phyloP scores from a whole-genome alignment of 2,329 filamentous ascomycete genomes.

The Myriosclerotinia scirpicola region DNA sequence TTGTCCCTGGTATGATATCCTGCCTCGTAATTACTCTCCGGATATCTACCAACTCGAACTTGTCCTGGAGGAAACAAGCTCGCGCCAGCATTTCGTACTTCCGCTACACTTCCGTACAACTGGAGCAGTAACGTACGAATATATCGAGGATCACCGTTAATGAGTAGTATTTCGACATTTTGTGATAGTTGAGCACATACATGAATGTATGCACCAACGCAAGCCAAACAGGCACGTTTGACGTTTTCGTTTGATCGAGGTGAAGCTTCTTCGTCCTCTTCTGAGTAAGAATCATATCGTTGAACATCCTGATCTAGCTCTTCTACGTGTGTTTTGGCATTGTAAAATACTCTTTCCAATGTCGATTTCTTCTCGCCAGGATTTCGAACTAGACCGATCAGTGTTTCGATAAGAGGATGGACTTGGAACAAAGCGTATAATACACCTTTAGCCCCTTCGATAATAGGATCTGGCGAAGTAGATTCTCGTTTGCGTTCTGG shows the following conservation, averaged over 20 bases:
- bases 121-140: conserved; percentile 63
- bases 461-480: conserved; percentile 58
- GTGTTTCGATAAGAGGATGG: conserved; percentile 65
- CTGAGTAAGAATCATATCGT: conserved; percentile 55
- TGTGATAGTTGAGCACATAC: conserved; percentile 60
- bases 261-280: conserved; percentile 50
- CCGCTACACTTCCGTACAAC: conserved; percentile 67
- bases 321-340: conserved; percentile 65
- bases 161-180: conserved; percentile 63
- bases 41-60: conserved; percentile 24
- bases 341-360: conserved; percentile 66
- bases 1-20: conserved; percentile 53
- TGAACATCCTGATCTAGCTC: conserved; percentile 65
- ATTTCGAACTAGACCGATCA: conserved; percentile 62
- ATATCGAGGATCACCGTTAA: conserved; percentile 65
- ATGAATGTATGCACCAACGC: conserved; percentile 64
- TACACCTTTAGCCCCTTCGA: conserved; percentile 66
- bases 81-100: conserved; percentile 50
- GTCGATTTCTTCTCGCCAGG: conserved; percentile 61
- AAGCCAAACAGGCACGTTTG: conserved; percentile 60
- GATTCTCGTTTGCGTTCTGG: conserved; percentile 63
- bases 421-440: conserved; percentile 68
- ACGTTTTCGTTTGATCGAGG: conserved; percentile 62
- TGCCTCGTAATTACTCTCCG: conserved; percentile 47
- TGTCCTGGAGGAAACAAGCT: conserved; percentile 31